Conservation (phyloP, 768 basidiomycete species). For the Cystobasidium ongulense region DNA sequence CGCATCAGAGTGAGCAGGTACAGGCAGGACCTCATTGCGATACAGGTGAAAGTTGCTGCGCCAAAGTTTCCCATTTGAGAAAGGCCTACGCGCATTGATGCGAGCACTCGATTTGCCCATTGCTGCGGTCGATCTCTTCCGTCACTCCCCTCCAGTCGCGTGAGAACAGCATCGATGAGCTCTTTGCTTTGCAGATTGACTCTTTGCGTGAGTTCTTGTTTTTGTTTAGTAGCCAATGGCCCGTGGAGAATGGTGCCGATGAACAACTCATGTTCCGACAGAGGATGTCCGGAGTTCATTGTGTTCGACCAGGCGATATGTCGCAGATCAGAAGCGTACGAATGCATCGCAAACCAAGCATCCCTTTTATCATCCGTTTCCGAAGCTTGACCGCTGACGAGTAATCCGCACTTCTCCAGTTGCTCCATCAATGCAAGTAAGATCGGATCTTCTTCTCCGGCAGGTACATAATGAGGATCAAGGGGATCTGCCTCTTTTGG, state of each 20-base stretch:
- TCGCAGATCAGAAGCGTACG: conserved; percentile 19
- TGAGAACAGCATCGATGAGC: conserved; percentile 22
- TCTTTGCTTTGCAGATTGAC: conserved; percentile 31
- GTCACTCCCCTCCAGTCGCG: conserved; percentile 5
- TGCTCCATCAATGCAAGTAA: conserved; percentile 11
- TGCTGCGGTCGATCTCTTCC: conserved; percentile 10
- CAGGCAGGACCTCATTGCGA: conserved; percentile 12
- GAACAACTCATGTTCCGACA: conserved; percentile 26
- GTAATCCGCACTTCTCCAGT: conserved; percentile 13
- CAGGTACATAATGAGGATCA: conserved; percentile 10
- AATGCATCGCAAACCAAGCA: conserved; percentile 28
- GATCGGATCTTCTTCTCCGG: conserved; percentile 18
- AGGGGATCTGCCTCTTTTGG: conserved; percentile 21
- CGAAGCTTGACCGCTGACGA: neutral
- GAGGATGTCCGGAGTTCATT: conserved; percentile 26
- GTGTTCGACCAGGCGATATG: conserved; percentile 26
- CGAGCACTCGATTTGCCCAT: conserved; percentile 22
- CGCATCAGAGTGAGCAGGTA: conserved; percentile 16
- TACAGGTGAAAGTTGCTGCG: conserved; percentile 19
- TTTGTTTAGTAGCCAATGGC: conserved; percentile 16
- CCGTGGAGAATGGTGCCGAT: conserved; percentile 30
- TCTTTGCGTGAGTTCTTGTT: conserved; percentile 14
- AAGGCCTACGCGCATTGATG: conserved; percentile 10
- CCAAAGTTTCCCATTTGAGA: conserved; percentile 25
- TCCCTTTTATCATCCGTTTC: neutral